phyloP scores from a whole-genome alignment of 208 protist genomes.

The Trypanosomatidae sp. region DNA sequence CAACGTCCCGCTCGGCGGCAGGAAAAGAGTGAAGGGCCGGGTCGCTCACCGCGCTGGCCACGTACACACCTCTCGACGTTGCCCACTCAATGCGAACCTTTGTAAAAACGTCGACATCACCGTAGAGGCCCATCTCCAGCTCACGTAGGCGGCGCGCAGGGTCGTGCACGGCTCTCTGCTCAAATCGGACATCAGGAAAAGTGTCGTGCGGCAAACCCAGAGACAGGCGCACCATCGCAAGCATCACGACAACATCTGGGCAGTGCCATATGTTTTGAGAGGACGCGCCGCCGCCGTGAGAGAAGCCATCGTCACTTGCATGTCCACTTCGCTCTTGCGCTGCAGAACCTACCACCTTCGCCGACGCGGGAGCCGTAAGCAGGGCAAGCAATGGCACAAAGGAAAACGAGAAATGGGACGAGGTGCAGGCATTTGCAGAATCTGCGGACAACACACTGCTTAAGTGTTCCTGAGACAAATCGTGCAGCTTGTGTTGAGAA shows the following conservation, averaged over 20 bases:
- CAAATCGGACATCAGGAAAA: conserved; percentile 53
- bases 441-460: too few species aligned
- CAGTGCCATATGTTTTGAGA: conserved; percentile 22
- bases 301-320: too few species aligned
- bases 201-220: conserved; percentile 34
- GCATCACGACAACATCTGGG: conserved; percentile 55
- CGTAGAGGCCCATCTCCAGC: conserved; percentile 29
- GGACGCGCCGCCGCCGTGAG: too few species aligned
- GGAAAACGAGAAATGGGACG: too few species aligned
- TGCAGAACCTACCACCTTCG: too few species aligned
- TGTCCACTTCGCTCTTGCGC: too few species aligned
- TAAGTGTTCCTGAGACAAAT: too few species aligned
- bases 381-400: too few species aligned
- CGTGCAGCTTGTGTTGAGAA: too few species aligned
- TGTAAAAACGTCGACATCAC: conserved; percentile 62
- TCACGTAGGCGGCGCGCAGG: conserved; percentile 40
- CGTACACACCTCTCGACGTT: conserved; percentile 6
- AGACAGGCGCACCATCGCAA: conserved; percentile 37
- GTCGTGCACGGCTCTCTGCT: conserved; percentile 56
- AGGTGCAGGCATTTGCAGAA: too few species aligned
- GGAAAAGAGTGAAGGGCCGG: conserved; percentile 9
- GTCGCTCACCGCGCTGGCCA: conserved; percentile 33
- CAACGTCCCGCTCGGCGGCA: background rate
- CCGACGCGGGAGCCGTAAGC: too few species aligned
- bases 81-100: conserved; percentile 44